Evolutionary conservation across 2,329 filamentous ascomycete species (phyloP).

Genomic region (Drechslerella dactyloides): DNA sequence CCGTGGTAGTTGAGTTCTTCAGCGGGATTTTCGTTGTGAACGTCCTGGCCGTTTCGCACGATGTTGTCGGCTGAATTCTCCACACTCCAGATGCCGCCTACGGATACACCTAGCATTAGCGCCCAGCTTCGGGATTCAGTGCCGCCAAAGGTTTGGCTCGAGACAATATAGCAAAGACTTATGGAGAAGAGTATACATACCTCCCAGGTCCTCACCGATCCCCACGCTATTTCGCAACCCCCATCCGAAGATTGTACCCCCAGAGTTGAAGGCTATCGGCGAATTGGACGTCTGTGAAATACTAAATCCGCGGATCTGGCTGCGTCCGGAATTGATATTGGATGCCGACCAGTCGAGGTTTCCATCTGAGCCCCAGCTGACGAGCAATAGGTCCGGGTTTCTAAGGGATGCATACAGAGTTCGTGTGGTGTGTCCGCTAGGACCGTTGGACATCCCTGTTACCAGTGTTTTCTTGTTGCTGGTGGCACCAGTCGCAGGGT

Average conservation of each 20-base stretch:
- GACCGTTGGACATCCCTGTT: conserved; percentile 65
- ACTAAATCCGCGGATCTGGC: conserved; percentile 71
- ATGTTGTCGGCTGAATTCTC: conserved; percentile 75
- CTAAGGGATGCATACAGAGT: conserved; percentile 69
- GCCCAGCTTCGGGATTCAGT: too few relatives aligned
- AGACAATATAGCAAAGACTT: too few relatives aligned
- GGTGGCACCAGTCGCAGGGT: conserved; percentile 63
- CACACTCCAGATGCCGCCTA: conserved; percentile 66
- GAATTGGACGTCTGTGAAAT: conserved; percentile 61
- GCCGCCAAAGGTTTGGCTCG: too few relatives aligned
- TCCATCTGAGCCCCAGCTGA: conserved; percentile 69
- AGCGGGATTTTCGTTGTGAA: conserved; percentile 72
- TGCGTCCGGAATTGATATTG: conserved; percentile 65
- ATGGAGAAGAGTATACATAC: conserved; percentile 12
- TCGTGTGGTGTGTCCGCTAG: conserved; percentile 68
- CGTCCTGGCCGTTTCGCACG: conserved; percentile 65
- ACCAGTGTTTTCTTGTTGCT: conserved; percentile 65
- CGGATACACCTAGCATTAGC: too few relatives aligned
- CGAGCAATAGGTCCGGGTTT: conserved; percentile 66
- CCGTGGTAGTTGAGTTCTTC: conserved; percentile 78
- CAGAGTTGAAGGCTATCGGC: conserved; percentile 62
- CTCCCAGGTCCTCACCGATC: conserved; percentile 65
- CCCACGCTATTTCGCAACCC: conserved; percentile 76
- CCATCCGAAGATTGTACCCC: conserved; percentile 67
- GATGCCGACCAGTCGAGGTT: conserved; percentile 68